These are phyloP conservation scores for Abelmoschus esculentus DNA, from an alignment of 345 rosid species.

Conservation along the genomic window DNA sequence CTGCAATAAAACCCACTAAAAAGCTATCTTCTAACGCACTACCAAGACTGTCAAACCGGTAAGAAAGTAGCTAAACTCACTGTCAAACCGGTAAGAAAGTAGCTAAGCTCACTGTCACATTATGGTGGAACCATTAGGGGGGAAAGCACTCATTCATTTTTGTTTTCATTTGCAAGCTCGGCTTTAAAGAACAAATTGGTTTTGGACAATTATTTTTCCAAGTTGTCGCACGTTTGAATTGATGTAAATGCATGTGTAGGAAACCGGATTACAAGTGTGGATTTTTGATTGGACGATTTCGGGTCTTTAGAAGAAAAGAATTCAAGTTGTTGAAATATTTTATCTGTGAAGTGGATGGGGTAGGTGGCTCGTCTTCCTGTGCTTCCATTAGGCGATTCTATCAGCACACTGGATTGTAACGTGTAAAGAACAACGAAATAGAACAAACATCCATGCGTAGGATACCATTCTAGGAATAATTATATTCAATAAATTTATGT, in stretches of 20 bases:
- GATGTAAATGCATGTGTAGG: neutral
- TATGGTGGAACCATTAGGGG: too few relatives aligned
- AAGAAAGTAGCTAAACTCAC: too few relatives aligned
- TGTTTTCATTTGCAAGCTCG: too few relatives aligned
- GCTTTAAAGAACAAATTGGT: too few relatives aligned
- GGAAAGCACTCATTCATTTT: too few relatives aligned
- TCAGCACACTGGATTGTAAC: neutral
- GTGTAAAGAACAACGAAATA: neutral
- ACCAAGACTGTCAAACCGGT: neutral
- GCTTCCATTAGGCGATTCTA: neutral
- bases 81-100: too few relatives aligned
- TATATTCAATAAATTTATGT: too few relatives aligned
- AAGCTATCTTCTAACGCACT: neutral
- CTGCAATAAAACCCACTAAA: neutral
- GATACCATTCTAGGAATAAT: too few relatives aligned
- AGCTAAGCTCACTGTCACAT: too few relatives aligned
- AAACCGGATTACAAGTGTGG: neutral
- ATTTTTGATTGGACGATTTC: neutral
- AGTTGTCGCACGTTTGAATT: too few relatives aligned
- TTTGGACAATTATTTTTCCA: too few relatives aligned
- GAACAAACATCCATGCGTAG: neutral
- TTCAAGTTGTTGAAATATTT: neutral
- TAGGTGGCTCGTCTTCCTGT: neutral
- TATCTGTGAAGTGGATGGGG: conserved; percentile 1
- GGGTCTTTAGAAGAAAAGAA: neutral